Conservation (phyloP, 805 yeast species). For the Candida stauntonica region DNA sequence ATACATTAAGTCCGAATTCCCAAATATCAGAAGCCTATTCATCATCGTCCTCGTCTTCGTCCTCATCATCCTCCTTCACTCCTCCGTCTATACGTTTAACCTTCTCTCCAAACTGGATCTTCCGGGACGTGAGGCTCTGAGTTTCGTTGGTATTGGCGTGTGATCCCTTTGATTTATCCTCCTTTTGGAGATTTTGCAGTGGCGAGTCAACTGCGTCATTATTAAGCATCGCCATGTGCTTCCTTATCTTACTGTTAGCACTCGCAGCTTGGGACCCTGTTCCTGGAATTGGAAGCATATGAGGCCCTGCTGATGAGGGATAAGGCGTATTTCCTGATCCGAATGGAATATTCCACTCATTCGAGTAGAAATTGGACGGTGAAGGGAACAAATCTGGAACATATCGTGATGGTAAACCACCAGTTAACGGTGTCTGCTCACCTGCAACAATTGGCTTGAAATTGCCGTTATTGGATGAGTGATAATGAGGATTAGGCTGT, state of each 20-base stretch:
- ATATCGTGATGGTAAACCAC: constrained; percentile 66
- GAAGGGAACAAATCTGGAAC: constrained; percentile 74
- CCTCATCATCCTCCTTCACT: not conserved
- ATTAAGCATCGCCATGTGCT: constrained; percentile 8
- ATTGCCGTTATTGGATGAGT: constrained; percentile 7
- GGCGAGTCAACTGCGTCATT: constrained; percentile 19
- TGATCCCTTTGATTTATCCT: not conserved
- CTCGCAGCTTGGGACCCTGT: constrained; percentile 1
- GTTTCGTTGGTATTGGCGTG: not conserved
- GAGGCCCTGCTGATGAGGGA: constrained; percentile 28
- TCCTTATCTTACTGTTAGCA: constrained; percentile 7
- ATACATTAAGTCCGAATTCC: too few species aligned
- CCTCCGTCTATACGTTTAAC: not conserved
- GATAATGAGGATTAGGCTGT: constrained; percentile 27
- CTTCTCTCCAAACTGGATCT: constrained; percentile 10
- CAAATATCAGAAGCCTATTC: too few species aligned
- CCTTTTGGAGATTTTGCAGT: constrained; percentile 13
- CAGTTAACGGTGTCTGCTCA: constrained; percentile 67
- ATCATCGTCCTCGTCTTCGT: not conserved
- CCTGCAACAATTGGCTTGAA: constrained; percentile 32
- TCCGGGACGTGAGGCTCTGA: constrained; percentile 6
- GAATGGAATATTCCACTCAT: constrained; percentile 50
- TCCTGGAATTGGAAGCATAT: constrained; percentile 16
- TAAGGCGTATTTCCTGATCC: constrained; percentile 38
- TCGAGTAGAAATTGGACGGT: constrained; percentile 69